Base-by-base conservation (phyloP, 805 yeast species). In the Yarrowia alimentaria region DNA sequence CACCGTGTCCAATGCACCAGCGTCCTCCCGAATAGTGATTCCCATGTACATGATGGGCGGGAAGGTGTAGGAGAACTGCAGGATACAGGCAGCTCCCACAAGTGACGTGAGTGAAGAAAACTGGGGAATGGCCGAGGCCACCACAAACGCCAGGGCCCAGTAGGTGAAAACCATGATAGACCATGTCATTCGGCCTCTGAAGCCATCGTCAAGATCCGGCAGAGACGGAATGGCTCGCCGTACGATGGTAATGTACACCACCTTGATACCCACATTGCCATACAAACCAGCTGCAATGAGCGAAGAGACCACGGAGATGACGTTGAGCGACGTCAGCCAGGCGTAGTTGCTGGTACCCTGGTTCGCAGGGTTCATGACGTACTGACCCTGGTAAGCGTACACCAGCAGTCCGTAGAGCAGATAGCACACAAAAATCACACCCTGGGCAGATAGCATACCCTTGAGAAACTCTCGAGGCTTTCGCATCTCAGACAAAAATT, bases 391-490 rank as follows among this genome's bases (percentile, higher is more conserved):
- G 57, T 62, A 64, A 11, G 68, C 61, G 59, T 71, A 72, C 24
- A 68, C 65, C 51, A 67, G 64, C 35, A 70, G 60, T 13, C 75
- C 76, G 52, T 58, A 72, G 35, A 69, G 51, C 52, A 72, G 58
- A 53, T 72, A 73, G 12, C 62, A 62, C 14, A 60, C 55, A 52
- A 70, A 58, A 51, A 72, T 71, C 21, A 71, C 60, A 6, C 54
- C 13, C 54, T 72, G 73, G n/a, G 74, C 73, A 32, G 64, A 57
- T n/a, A 65, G 50, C 68, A 71, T 65, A 42, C 74, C 74, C 55
- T 70, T 68, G 69, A 73, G 66, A 57, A 72, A 73, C 49, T 72
- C 75, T 64, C 61, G 61, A 6, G 76, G 76, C 42, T 69, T 63
- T 45, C 58, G 64, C 73, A 72, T 68, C 57, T 73, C 76, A 11